Conservation (phyloP, 192 early-diverging fungal species). For the Podila epicladia region DNA sequence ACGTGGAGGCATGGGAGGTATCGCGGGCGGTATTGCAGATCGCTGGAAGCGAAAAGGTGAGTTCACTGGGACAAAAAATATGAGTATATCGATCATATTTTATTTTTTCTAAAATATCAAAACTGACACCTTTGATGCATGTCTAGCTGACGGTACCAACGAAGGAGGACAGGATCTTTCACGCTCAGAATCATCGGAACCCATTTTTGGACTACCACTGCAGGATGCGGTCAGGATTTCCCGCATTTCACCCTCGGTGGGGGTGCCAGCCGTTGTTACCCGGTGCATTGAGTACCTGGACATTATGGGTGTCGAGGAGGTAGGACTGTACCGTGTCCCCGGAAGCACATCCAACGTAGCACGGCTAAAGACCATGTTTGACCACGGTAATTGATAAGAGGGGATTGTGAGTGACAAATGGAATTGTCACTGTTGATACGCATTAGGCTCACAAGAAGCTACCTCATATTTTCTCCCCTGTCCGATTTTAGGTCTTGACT, state of each 20-base stretch:
- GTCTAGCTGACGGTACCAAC: conserved; percentile 7
- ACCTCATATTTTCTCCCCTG: neutral
- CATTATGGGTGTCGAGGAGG: conserved; percentile 59
- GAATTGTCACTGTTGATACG: conserved; percentile 11
- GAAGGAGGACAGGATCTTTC: conserved; percentile 15
- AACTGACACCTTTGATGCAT: neutral
- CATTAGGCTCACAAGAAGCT: neutral
- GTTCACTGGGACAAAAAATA: neutral
- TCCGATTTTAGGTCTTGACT: conserved; percentile 41
- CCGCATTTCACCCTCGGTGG: conserved; percentile 23
- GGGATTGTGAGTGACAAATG: neutral
- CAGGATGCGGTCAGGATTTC: conserved; percentile 37
- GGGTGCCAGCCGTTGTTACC: conserved; percentile 39
- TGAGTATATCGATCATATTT: neutral
- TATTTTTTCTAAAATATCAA: neutral
- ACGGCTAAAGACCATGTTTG: conserved; percentile 42
- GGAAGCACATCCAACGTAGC: conserved; percentile 45
- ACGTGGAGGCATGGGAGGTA: conserved; percentile 49
- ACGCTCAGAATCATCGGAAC: conserved; percentile 9
- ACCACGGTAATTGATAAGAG: conserved; percentile 34
- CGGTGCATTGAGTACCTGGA: conserved; percentile 47
- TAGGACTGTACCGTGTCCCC: conserved; percentile 58
- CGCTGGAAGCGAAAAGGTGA: conserved; percentile 44
- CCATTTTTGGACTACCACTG: conserved; percentile 36
- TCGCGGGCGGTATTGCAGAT: conserved; percentile 39